These are phyloP conservation scores for Cyphellophora attinorum DNA, from an alignment of 2,329 filamentous ascomycete species.

Conservation along the genomic window DNA sequence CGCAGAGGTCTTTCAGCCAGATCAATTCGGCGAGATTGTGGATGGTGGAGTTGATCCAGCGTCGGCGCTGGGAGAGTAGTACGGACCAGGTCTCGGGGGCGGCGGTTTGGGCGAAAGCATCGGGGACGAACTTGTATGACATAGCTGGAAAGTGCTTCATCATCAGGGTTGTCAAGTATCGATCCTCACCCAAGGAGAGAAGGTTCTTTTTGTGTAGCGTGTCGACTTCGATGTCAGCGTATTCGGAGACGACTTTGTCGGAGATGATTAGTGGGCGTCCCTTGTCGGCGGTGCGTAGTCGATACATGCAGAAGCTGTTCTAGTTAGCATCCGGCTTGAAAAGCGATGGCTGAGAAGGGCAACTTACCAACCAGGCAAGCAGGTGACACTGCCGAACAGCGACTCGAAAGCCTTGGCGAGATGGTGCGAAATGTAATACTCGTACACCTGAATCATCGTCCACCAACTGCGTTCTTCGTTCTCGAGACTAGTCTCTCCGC, in stretches of 20 bases:
- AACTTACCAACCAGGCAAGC: slow-evolving; percentile 91
- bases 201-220: slow-evolving; percentile 99
- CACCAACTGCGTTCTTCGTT: slow-evolving; percentile 95
- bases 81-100: slow-evolving; percentile 89
- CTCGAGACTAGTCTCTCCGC: slow-evolving; percentile 89
- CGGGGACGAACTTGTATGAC: slow-evolving; percentile 96
- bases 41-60: slow-evolving; percentile 99
- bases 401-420: slow-evolving; percentile 94
- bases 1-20: slow-evolving; percentile 84
- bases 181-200: slow-evolving; percentile 92
- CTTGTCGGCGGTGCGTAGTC: slow-evolving; percentile 84
- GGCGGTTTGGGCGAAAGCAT: slow-evolving; percentile 91
- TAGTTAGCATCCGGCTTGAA: not conserved
- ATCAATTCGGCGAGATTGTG: slow-evolving; percentile 97
- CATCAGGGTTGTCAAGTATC: slow-evolving; percentile 88
- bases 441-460: slow-evolving; percentile 99
- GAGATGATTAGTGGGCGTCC: slow-evolving; percentile 96
- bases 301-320: slow-evolving; percentile 95
- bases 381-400: slow-evolving; percentile 93
- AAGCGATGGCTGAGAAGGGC: slow-evolving; percentile 27
- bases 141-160: slow-evolving; percentile 87
- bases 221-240: slow-evolving; percentile 89
- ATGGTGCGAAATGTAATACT: slow-evolving; percentile 99
- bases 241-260: slow-evolving; percentile 77
- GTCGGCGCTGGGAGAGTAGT: slow-evolving; percentile 94